Conservation (phyloP, 352 stramenopile genomes). For the Pythium phragmiticola region DNA sequence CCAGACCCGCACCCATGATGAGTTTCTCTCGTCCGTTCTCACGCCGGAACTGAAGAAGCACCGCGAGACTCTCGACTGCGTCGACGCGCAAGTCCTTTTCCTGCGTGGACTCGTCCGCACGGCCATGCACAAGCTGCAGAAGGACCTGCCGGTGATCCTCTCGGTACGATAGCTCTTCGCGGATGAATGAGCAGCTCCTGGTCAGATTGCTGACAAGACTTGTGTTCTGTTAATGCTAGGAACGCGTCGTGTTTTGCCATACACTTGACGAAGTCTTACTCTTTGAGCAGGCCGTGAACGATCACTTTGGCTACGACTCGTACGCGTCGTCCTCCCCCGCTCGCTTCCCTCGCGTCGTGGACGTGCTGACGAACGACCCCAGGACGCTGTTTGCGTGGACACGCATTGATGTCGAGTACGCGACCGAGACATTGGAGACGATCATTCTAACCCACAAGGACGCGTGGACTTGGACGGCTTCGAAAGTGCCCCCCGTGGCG, state of each 20-base stretch:
- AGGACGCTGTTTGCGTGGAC: slow-evolving; percentile 70
- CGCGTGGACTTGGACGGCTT: slow-evolving; percentile 8
- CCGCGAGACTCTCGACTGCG: slow-evolving; percentile 45
- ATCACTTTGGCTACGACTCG: slow-evolving; percentile 59
- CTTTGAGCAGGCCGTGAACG: slow-evolving; percentile 66
- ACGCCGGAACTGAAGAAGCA: slow-evolving; percentile 50
- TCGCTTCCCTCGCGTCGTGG: slow-evolving; percentile 54
- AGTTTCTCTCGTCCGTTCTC: slow-evolving; percentile 43
- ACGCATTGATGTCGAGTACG: slow-evolving; percentile 54
- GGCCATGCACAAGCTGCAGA: slow-evolving; percentile 46
- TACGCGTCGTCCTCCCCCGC: slow-evolving; percentile 39
- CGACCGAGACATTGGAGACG: slow-evolving; percentile 34
- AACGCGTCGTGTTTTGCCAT: slow-evolving; percentile 48
- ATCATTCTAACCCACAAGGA: slow-evolving; percentile 9
- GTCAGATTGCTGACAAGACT: background rate
- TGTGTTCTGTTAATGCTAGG: slow-evolving; percentile 1
- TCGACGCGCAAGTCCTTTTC: slow-evolving; percentile 60
- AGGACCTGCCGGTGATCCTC: slow-evolving; percentile 45
- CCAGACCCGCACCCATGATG: slow-evolving; percentile 45
- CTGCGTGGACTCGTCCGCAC: slow-evolving; percentile 45
- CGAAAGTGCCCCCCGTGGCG: slow-evolving; percentile 14
- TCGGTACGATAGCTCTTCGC: slow-evolving; percentile 23
- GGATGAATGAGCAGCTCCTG: background rate
- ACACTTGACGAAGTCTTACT: slow-evolving; percentile 72
- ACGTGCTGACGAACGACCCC: slow-evolving; percentile 54